Base-by-base conservation (phyloP, 2,329 filamentous ascomycete species). In the Xylaria sp. region DNA sequence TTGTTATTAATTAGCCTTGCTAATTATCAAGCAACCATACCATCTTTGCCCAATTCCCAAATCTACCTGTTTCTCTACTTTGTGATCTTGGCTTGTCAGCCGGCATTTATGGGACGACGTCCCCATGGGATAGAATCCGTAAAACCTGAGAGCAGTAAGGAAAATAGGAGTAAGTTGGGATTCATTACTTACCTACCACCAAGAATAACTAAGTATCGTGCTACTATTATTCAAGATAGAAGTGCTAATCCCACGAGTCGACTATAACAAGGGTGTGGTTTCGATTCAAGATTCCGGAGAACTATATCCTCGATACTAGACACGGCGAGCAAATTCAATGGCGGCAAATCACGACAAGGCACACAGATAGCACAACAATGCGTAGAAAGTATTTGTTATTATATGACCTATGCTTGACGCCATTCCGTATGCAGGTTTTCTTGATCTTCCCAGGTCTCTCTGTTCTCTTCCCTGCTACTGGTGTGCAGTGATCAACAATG, bases 381-480 rank as follows among this genome's bases (percentile, higher is more conserved):
- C 25, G 33, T 45, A 31, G 29, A 49, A 63, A 54, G 15, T 49
- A 31, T 56, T 66, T 68, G 13, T 38, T 68, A 65, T 62, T 66
- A 56, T 59, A 53, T n/a, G 36, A 36, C 53, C 22, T 49, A 36
- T 45, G 15, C 55, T 42, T 55, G 60, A 66, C 55, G 59, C 66
- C 66, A 63, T 60, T 63, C 66, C 20, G 42, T 60, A 66, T 66
- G 59, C 50, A 63, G 25, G 20, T 13, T 44, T 47, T 45, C 22
- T 60, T 17, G 33, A 54, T 56, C 49, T 50, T 53, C 49, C 49
- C 25, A 53, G 44, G 31, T 39, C n/a, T 53, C 11, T 39, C 15
- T 59, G 13, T 27, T 15, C 51, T 61, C 39, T 53, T 54, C 51
- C 51, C 42, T 45, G 38, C 39, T 33, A 11, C 38, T 45, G 31